Evolutionary conservation across 768 basidiomycete genomes (phyloP).

Genomic region (Clitopilus hobsonii): DNA sequence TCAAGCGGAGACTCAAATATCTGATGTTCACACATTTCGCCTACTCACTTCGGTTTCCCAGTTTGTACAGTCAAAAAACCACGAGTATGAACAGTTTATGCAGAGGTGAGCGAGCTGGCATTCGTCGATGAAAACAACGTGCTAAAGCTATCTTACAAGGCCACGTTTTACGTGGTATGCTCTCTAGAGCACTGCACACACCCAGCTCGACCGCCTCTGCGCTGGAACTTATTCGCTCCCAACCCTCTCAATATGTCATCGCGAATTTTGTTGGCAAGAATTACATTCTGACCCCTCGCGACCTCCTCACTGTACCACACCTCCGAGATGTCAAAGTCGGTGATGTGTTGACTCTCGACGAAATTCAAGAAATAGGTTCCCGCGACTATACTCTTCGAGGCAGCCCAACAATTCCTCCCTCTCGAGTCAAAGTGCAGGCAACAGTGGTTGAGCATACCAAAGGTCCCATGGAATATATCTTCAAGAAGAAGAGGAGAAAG

Average conservation of each 20-base stretch:
- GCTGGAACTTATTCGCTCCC: constrained; percentile 78
- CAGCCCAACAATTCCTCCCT: constrained; percentile 61
- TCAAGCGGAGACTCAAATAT: constrained; percentile 33
- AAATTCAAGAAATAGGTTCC: constrained; percentile 93
- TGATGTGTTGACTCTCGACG: constrained; percentile 73
- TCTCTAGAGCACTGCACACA: constrained; percentile 16
- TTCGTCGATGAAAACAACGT: neutral
- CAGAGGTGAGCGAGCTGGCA: neutral
- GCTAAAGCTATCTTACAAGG: constrained; percentile 6
- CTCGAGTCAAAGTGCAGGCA: constrained; percentile 69
- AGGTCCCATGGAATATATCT: constrained; percentile 82
- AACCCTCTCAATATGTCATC: constrained; percentile 89
- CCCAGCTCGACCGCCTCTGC: constrained; percentile 51
- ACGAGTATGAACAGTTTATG: neutral
- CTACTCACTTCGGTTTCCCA: neutral
- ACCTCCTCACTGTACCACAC: constrained; percentile 90
- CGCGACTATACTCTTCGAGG: constrained; percentile 91
- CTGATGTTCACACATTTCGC: constrained; percentile 15
- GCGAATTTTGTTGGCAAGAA: constrained; percentile 83
- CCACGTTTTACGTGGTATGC: constrained; percentile 10
- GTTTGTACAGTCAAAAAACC: neutral
- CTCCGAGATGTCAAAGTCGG: constrained; percentile 85
- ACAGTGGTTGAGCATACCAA: constrained; percentile 99
- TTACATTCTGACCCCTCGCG: constrained; percentile 86
- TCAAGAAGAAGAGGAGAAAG: constrained; percentile 98